Conservation (phyloP, 148 eudicot species). For the Amaranthus hypochondriacus region DNA sequence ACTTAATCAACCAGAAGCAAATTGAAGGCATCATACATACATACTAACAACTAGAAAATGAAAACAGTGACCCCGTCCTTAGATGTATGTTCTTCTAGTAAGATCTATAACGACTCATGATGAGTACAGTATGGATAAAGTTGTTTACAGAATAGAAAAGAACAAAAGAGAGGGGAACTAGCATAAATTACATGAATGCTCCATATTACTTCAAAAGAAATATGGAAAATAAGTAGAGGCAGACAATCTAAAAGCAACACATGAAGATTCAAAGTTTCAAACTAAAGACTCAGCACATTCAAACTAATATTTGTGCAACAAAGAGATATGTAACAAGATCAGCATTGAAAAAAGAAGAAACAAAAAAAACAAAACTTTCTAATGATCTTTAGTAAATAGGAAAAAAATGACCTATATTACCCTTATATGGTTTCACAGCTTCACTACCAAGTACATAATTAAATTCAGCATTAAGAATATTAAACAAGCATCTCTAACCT, state of each 20-base stretch:
- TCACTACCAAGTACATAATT: not conserved
- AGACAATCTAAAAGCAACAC: not conserved
- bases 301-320: not conserved
- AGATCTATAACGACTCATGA: not conserved
- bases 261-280: not conserved
- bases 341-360: not conserved
- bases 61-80: not conserved
- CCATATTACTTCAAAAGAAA: too few species aligned
- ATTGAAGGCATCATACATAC: not conserved
- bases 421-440: not conserved
- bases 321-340: too few species aligned
- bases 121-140: not conserved
- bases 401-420: too few species aligned
- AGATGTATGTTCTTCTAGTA: not conserved
- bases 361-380: not conserved
- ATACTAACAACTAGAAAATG: not conserved
- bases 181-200: too few species aligned
- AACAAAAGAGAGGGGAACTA: not conserved
- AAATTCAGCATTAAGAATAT: not conserved
- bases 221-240: too few species aligned
- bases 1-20: constrained; percentile 1
- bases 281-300: not conserved
- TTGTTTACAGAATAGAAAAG: not conserved
- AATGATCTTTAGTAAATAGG: too few species aligned
- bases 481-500: constrained; percentile 36